Evolutionary conservation across 1,139 yeast genomes (phyloP).

Genomic region (Hyphopichia pseudoburtonii): DNA sequence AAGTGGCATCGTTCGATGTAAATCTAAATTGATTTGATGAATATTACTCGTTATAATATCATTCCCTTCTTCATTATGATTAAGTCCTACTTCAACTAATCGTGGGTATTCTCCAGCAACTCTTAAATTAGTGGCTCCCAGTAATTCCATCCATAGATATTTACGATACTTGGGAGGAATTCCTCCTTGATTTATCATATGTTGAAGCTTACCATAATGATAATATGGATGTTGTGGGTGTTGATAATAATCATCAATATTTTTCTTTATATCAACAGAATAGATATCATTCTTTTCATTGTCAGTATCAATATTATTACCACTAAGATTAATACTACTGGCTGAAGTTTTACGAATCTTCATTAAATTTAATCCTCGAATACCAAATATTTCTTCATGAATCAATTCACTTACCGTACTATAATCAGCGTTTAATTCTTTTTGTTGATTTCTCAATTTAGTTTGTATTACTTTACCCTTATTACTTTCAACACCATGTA

Average conservation of each 20-base stretch:
- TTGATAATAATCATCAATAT: background rate
- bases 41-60: slow-evolving; percentile 33
- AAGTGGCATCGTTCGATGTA: slow-evolving; percentile 56
- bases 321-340: background rate
- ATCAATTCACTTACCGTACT: background rate
- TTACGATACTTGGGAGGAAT: slow-evolving; percentile 51
- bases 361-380: slow-evolving; percentile 31
- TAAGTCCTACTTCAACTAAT: slow-evolving; percentile 13
- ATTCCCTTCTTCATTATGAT: slow-evolving; percentile 13
- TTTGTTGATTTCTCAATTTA: slow-evolving; percentile 13
- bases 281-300: slow-evolving; percentile 2
- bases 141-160: slow-evolving; percentile 54
- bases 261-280: background rate
- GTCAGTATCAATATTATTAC: background rate
- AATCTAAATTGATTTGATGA: slow-evolving; percentile 55
- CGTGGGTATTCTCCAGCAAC: slow-evolving; percentile 53
- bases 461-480: too few species aligned
- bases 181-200: slow-evolving; percentile 38
- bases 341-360: slow-evolving; percentile 12
- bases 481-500: too few species aligned
- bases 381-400: slow-evolving; percentile 35
- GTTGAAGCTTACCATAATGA: slow-evolving; percentile 25
- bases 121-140: slow-evolving; percentile 48
- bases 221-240: background rate
- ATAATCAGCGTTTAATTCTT: too few species aligned